A percentile compares a stretch with the other conserved stretches of the same genome.
phyloP scores from a whole-genome alignment of 495 filamentous ascomycete genomes.

The Antarctomyces pellizariae region DNA sequence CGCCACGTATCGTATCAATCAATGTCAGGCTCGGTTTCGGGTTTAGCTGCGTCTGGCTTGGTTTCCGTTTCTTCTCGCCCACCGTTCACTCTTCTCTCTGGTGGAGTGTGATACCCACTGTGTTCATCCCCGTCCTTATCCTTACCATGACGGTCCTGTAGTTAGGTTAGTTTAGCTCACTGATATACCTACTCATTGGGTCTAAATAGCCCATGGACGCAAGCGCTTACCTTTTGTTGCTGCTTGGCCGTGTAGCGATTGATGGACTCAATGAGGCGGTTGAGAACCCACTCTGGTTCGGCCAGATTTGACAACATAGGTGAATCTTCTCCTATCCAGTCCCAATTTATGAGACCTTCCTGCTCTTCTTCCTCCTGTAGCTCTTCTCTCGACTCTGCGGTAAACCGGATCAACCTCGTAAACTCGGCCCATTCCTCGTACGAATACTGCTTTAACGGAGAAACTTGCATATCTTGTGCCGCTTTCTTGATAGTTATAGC shows the following conservation, averaged over 20 bases:
- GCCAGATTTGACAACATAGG: slow-evolving; percentile 38
- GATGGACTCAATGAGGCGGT: slow-evolving; percentile 29
- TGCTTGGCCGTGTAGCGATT: slow-evolving; percentile 16
- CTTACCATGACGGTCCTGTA: no score
- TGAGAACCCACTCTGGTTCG: slow-evolving; percentile 36
- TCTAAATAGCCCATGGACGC: no score
- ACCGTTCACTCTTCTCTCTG: no score
- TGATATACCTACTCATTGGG: no score
- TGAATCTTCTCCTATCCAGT: slow-evolving; percentile 43
- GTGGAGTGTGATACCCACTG: no score
- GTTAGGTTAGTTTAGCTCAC: no score
- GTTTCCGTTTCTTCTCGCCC: no score
- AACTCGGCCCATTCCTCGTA: slow-evolving; percentile 54
- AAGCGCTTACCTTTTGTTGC: slow-evolving; percentile 10
- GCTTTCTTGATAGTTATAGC: slow-evolving; percentile 33
- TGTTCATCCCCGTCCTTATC: no score
- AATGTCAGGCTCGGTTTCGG: no score
- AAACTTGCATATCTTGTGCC: slow-evolving; percentile 28
- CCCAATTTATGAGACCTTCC: slow-evolving; percentile 28
- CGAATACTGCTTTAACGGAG: slow-evolving; percentile 32
- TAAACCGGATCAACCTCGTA: slow-evolving; percentile 21
- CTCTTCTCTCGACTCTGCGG: slow-evolving; percentile 9
- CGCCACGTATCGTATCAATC: no score
- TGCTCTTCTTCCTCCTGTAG: slow-evolving; percentile 21
- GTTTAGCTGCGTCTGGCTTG: no score